These are phyloP conservation scores for Eudorina sp. DNA, from an alignment of 139 green algal genomes.

Conservation along the genomic window DNA sequence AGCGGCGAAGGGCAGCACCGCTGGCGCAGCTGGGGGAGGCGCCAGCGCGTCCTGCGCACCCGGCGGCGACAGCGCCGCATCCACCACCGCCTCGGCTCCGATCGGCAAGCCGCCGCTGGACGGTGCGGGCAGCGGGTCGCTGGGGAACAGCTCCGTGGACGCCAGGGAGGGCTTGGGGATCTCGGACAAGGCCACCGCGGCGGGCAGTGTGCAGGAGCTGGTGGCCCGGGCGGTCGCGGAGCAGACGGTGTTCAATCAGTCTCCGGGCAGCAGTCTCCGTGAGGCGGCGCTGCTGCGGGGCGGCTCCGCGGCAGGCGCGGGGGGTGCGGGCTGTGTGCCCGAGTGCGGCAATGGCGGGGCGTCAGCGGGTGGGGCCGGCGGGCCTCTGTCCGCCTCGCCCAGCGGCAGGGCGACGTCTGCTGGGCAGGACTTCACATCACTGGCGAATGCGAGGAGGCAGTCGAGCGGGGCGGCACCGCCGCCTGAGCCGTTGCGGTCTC, in stretches of 20 bases:
- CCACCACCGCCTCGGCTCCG: not conserved
- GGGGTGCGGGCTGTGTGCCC: slow-evolving; percentile 12
- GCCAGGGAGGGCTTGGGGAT: slow-evolving; percentile 3
- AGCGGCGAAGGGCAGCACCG: not conserved
- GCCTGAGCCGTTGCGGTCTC: not conserved
- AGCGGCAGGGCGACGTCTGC: not conserved
- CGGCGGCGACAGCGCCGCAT: not conserved
- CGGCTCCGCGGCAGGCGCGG: not conserved
- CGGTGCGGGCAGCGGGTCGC: not conserved
- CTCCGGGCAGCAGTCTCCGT: not conserved
- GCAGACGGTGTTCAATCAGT: not conserved
- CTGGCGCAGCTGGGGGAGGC: not conserved
- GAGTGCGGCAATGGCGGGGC: not conserved
- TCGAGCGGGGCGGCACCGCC: not conserved
- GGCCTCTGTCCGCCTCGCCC: too few species aligned
- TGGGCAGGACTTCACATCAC: not conserved
- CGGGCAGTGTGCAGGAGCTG: slow-evolving; percentile 3
- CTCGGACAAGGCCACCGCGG: not conserved
- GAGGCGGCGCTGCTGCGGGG: not conserved
- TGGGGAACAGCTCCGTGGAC: not conserved
- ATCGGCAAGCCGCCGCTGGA: slow-evolving; percentile 2
- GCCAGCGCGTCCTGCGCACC: not conserved
- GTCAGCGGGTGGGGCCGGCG: not conserved
- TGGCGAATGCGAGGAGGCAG: not conserved
- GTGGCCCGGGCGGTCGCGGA: slow-evolving; percentile 30